Conservation (phyloP, 116 monocot species). For the Iris pallida region DNA sequence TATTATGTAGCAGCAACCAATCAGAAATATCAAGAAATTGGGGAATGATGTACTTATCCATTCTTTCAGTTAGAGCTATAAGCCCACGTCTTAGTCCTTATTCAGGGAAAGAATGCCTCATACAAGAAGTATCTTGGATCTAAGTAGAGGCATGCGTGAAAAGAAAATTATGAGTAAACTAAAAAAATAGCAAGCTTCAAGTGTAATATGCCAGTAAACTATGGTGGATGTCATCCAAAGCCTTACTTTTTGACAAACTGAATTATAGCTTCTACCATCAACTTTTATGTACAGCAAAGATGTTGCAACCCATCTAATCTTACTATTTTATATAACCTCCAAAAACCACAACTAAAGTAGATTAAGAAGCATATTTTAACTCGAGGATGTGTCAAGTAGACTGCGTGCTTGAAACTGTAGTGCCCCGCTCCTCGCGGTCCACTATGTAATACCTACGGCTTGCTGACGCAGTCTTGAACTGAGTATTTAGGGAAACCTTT, state of each 20-base stretch:
- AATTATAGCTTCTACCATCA: not conserved
- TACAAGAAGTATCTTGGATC: constrained; percentile 5
- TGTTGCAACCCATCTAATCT: constrained; percentile 3
- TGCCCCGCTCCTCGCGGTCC: no score
- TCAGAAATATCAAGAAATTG: not conserved
- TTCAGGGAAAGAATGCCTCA: constrained; percentile 1
- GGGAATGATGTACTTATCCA: constrained; percentile 10
- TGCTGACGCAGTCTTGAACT: no score
- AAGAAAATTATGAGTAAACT: constrained; percentile 3
- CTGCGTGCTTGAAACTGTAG: not conserved
- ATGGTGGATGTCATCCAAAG: not conserved
- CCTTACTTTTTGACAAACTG: not conserved
- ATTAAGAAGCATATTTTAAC: not conserved
- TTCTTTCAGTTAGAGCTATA: constrained; percentile 1
- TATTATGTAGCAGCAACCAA: not conserved
- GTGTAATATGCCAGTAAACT: constrained; percentile 1
- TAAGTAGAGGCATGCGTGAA: constrained; percentile 6
- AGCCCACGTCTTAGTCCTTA: constrained; percentile 6
- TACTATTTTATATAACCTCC: not conserved
- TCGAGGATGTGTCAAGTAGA: not conserved
- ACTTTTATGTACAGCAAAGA: not conserved
- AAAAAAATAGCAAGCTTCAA: constrained; percentile 4
- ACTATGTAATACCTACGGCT: no score
- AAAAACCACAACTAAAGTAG: not conserved
- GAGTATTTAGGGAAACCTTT: no score